These are phyloP conservation scores for Vitis cinerea DNA, from an alignment of 164 flowering plant genomes.

Conservation along the genomic window DNA sequence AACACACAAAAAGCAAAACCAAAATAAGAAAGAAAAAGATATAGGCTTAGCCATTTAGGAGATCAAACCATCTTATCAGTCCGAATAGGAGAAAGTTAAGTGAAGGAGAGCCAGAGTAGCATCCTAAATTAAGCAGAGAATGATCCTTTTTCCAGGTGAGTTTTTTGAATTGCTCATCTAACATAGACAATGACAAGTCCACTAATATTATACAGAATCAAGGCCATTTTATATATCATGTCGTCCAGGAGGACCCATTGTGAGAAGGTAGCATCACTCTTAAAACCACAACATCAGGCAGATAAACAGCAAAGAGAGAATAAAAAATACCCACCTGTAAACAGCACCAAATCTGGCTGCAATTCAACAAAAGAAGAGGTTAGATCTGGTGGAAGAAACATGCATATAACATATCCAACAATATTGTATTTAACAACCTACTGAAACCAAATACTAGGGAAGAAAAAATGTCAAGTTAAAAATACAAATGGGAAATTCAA, in stretches of 20 bases:
- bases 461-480: not conserved
- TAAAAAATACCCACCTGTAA: conserved; percentile 71
- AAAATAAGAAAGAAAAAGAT: not conserved
- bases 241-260: too few relatives aligned
- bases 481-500: not conserved
- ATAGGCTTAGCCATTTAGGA: not conserved
- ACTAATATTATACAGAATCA: too few relatives aligned
- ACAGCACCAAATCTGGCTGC: conserved; percentile 95
- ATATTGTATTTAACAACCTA: not conserved
- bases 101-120: too few relatives aligned
- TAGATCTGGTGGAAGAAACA: conserved; percentile 9
- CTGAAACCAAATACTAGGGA: not conserved
- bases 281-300: conserved; percentile 7
- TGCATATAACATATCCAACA: not conserved
- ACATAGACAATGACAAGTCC: too few relatives aligned
- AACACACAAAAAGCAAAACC: not conserved
- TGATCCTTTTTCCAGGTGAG: too few relatives aligned
- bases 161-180: too few relatives aligned
- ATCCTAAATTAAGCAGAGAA: too few relatives aligned
- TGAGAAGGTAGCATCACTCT: too few relatives aligned
- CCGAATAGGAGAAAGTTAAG: not conserved
- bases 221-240: too few relatives aligned
- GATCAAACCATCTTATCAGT: not conserved
- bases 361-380: conserved; percentile 24
- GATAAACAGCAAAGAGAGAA: conserved; percentile 10